These are phyloP conservation scores for Solanum acaule DNA, from an alignment of 257 asterid species.

Conservation along the genomic window DNA sequence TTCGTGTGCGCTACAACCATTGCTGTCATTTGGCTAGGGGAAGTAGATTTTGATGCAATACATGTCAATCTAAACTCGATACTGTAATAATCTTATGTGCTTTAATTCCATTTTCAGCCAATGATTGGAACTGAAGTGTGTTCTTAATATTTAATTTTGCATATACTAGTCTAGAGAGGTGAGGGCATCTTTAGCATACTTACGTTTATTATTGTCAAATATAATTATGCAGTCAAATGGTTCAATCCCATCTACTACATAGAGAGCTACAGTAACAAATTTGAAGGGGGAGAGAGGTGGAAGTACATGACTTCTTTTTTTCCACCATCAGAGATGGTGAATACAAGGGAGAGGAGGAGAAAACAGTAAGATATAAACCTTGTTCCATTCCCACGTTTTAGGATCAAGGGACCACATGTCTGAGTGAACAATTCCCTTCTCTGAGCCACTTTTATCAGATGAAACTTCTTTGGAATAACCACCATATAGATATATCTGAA, in stretches of 20 bases:
- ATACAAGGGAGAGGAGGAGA: neutral
- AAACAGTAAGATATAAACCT: slow-evolving; percentile 41
- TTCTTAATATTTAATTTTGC: neutral
- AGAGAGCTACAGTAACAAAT: neutral
- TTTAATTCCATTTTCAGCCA: neutral
- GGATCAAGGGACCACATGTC: slow-evolving; percentile 98
- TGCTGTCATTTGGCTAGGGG: neutral
- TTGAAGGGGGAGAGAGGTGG: neutral
- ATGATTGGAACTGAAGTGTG: neutral
- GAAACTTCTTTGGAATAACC: slow-evolving; percentile 94
- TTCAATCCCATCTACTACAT: neutral
- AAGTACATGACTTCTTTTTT: neutral
- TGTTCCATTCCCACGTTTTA: slow-evolving; percentile 96
- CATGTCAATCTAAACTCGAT: neutral
- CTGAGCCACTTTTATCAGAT: slow-evolving; percentile 70
- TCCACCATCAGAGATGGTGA: neutral
- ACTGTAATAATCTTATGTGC: neutral
- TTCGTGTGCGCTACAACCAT: neutral
- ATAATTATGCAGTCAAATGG: neutral
- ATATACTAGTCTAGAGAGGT: neutral
- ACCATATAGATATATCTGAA: slow-evolving; percentile 85
- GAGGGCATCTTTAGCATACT: neutral
- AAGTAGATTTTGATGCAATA: neutral
- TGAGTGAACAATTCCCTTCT: slow-evolving; percentile 87
- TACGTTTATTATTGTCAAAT: neutral